Base-by-base conservation (phyloP, 495 filamentous ascomycete species). In the Aspergillus haitiensis region DNA sequence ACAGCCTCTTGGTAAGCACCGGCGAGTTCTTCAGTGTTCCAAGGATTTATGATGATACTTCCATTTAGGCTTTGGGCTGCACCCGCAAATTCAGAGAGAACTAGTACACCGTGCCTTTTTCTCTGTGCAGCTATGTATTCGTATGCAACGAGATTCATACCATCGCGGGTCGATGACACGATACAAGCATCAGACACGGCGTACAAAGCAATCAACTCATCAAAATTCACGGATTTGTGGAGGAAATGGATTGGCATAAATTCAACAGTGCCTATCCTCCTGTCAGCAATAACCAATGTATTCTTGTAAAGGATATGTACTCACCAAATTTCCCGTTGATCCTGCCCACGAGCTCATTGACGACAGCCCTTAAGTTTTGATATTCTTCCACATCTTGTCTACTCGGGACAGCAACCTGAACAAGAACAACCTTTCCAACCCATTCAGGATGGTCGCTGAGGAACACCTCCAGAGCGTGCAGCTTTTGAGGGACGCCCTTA, bases 241-340 rank as follows among this genome's bases (percentile, higher is more conserved):
- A 98, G 84, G 77, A 96, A 98, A 73, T 97, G 94, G 66, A 98
- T 97, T 0, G 93, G 93, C 88, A 93, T 95, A 75, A 96, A 97
- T 71, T 98, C 94, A 62, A 97, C 86, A 6, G 91, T 96, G 65
- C 92, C 85, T 87, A 54, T 0, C 27, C 33, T 34, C 36, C 39
- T 40, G 52, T 75, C 59, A 74, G 66, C 7, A 52, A 42, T 18
- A 36, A 34, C 12, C 1, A 47, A 27, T 5, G 36, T n/a, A 52
- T 18, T n/a, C 50, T 32, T 33, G 27, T 9, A 1, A 27, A 18
- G 16, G 47, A 27, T 39, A 12, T 48, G 8, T 4, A 69, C 75
- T 61, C 64, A 87, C 86, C 93, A 70, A 97, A 97, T 71, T 84
- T 89, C 61, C 93, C 93, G 67, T 97, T 97, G 67, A 98, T 98